Base-by-base conservation (phyloP, 805 yeast genomes). In the Torulaspora delbrueckii region DNA sequence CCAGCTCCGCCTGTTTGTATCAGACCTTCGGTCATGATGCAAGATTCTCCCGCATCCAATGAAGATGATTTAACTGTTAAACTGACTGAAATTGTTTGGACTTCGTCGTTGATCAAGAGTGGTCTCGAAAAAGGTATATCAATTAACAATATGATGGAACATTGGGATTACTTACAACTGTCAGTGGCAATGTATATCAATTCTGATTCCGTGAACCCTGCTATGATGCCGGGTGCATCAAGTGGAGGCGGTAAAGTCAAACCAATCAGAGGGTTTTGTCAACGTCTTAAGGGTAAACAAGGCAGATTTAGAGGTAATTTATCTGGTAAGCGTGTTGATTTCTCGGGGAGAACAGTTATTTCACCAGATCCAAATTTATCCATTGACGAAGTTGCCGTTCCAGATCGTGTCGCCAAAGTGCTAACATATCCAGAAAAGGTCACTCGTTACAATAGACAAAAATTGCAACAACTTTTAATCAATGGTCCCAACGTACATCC, bases 1-100 rank as follows among this genome's bases (percentile, higher is more conserved):
- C 99, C 99, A 0, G 98, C 98, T 0, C 99, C 99, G 1, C 99
- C 99, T 0, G 97, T 95, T 14, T 93, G 99, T 74, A 93, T 93
- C 45, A 79, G 99, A 55, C 99, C 99, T 3, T 90, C 98, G 4
- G 98, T 93, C 25, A 74, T 82, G 72, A 88, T 87, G 90, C 89
- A 86, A 63, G 95, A 86, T 54, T 77, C 83, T 5, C 80, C 85
- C 22, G 93, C 95, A 26, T 84, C 95, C 14, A 93, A 93, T 67
- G 99, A 93, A 70, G 99, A 93, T 68, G 99, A 95, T 68, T 72
- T 93, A 53, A 93, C 99, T 0, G 96, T 90, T 26, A 93, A 93
- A 63, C 72, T 93, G 47, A 88, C 98, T 0, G 99, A 93, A 68
- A 87, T 93, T 51, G 98, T 90, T 23, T 91, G 96, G 95, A 88